These are phyloP conservation scores for Lactarius akahatsu DNA, from an alignment of 768 basidiomycete species.

Conservation along the genomic window DNA sequence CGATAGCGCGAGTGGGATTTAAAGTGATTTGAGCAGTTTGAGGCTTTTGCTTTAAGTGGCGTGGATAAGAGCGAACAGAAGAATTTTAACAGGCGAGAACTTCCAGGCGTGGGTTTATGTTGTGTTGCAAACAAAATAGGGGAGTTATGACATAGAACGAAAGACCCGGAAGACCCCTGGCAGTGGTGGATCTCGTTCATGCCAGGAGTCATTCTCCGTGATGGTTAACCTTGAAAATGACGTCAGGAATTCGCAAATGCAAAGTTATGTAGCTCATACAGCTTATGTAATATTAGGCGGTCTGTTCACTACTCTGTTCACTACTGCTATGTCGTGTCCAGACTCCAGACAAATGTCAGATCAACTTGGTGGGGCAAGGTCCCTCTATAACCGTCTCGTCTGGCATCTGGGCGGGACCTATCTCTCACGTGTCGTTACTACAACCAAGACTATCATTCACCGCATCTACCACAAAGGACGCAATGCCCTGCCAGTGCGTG, in stretches of 20 bases:
- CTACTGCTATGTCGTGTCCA: neutral
- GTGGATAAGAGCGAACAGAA: no score
- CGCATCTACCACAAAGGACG: neutral
- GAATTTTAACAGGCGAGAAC: no score
- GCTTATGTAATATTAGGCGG: no score
- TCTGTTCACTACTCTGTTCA: neutral
- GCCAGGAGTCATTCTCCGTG: no score
- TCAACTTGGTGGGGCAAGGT: neutral
- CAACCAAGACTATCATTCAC: neutral
- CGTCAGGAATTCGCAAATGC: no score
- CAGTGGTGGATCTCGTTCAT: no score
- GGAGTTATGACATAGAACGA: neutral
- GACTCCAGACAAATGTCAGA: neutral
- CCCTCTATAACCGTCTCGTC: neutral
- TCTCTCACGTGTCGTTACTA: neutral
- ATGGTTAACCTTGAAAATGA: no score
- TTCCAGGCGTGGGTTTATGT: no score
- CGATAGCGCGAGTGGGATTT: neutral
- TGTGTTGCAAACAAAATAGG: neutral
- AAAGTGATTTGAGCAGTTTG: neutral
- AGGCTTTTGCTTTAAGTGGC: neutral
- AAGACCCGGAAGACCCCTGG: no score
- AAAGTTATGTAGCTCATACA: no score
- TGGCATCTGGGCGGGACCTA: neutral
- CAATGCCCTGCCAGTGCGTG: neutral